Evolutionary conservation across 2,329 filamentous ascomycete genomes (phyloP), one percentile per base, ranked within the genome.

Genomic region (Exophiala dermatitidis): DNA sequence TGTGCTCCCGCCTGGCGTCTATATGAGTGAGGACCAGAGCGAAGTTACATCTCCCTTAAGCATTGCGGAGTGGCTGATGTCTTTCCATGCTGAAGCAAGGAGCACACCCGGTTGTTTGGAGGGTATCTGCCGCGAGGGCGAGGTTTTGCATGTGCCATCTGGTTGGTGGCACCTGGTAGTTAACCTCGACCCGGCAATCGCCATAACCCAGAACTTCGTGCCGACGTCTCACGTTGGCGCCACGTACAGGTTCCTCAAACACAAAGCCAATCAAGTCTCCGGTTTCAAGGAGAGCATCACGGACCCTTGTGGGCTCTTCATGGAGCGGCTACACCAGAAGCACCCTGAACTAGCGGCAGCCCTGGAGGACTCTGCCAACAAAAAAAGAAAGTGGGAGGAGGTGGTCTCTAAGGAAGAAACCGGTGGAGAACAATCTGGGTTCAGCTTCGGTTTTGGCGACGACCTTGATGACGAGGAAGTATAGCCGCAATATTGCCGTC

Each of bases 81-180:
- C 85, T 30, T 97, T 96, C 69, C 93, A 97, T 66, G 80, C 79
- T 1, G 86, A 90, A 65, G 93, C 91, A 6, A 81, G 91, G 48
- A 76, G 74, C 48, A 82, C 84, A 1, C 80, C 84, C 0, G 88
- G 86, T 7, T 96, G 90, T 64, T 71, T 86, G 31, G 91, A 97
- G 71, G 91, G 89, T 0, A 83, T 97, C 30, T 97, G 91, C 66
- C 71, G 74, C 9, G 81, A 83, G 40, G 91, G 91, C 1, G 93
- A 97, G 69, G 84, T 97, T 10, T 71, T 97, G 46, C 88, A 96
- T 66, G 91, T 97, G 4, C 91, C 93, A 0, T 90, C 85, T 48
- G 90, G 91, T 4, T 97, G 91, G 91, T 97, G 93, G 84, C 91
- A 97, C 74, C 74, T 97, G 32, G 93, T 97, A 6, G 84, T 97